phyloP scores from a whole-genome alignment of 805 yeast genomes.

The Candida fluviatilis region DNA sequence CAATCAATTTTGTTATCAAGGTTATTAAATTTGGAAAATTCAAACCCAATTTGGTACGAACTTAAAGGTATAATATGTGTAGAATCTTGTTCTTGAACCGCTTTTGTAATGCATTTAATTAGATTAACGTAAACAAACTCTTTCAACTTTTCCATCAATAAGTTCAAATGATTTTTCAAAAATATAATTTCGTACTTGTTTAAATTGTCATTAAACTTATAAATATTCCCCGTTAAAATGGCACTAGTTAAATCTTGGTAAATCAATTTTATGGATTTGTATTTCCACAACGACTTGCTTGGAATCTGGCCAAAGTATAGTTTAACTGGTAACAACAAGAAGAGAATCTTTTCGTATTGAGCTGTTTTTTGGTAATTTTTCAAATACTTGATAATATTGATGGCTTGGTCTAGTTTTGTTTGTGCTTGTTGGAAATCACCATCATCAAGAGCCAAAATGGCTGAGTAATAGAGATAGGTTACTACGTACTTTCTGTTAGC shows the following conservation, averaged over 20 bases:
- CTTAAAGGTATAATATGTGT: conserved; percentile 36
- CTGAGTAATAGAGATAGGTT: conserved; percentile 64
- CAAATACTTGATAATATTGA: conserved; percentile 26
- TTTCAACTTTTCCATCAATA: conserved; percentile 52
- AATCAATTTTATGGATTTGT: conserved; percentile 39
- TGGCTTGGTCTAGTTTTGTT: conserved; percentile 49
- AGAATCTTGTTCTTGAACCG: conserved; percentile 14
- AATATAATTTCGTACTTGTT: conserved; percentile 44
- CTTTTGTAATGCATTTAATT: conserved; percentile 34
- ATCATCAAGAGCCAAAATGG: conserved; percentile 62
- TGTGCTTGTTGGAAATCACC: conserved; percentile 53
- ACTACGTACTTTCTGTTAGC: conserved; percentile 43
- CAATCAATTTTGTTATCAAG: conserved; percentile 5
- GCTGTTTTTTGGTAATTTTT: conserved; percentile 19
- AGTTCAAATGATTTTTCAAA: conserved; percentile 56
- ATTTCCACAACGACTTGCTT: conserved; percentile 29
- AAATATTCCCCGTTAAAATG: conserved; percentile 52
- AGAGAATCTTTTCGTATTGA: conserved; percentile 46
- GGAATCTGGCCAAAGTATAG: conserved; percentile 52
- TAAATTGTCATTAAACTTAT: conserved; percentile 44
- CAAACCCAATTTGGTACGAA: conserved; percentile 43
- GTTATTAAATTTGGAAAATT: conserved; percentile 17
- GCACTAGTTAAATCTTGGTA: conserved; percentile 48
- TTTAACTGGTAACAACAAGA: conserved; percentile 61
- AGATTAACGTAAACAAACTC: conserved; percentile 48